These are phyloP conservation scores for Termitomyces sp. DNA, from an alignment of 768 basidiomycete genomes.

Conservation along the genomic window DNA sequence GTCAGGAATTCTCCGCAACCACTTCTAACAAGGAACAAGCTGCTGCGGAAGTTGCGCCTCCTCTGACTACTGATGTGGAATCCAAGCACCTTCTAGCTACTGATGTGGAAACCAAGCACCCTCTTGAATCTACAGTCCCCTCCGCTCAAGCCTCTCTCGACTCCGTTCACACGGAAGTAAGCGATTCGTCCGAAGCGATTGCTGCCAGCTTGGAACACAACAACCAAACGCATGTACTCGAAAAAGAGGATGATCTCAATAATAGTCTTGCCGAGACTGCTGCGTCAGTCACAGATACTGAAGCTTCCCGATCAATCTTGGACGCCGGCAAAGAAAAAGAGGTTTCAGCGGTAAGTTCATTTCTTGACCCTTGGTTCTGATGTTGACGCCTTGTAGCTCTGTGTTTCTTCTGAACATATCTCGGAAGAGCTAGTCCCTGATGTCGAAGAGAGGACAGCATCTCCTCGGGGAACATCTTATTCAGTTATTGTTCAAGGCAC, in stretches of 20 bases:
- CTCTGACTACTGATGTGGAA: neutral
- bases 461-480: constrained; percentile 33
- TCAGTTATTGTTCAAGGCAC: constrained; percentile 33
- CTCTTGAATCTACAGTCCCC: neutral
- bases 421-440: neutral
- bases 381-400: constrained; percentile 8
- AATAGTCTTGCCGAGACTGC: neutral
- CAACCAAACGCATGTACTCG: neutral
- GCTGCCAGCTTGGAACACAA: neutral
- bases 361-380: neutral
- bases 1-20: neutral
- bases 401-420: neutral
- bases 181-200: neutral
- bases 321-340: constrained; percentile 13
- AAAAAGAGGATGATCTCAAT: neutral
- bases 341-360: constrained; percentile 6
- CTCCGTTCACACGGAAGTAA: neutral
- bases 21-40: neutral
- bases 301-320: constrained; percentile 12
- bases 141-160: neutral
- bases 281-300: neutral
- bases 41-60: neutral
- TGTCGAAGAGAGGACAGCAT: constrained; percentile 24
- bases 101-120: neutral
- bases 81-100: neutral